These are phyloP conservation scores for Geranium rotundifolium DNA, from an alignment of 345 rosid species.

Conservation along the genomic window DNA sequence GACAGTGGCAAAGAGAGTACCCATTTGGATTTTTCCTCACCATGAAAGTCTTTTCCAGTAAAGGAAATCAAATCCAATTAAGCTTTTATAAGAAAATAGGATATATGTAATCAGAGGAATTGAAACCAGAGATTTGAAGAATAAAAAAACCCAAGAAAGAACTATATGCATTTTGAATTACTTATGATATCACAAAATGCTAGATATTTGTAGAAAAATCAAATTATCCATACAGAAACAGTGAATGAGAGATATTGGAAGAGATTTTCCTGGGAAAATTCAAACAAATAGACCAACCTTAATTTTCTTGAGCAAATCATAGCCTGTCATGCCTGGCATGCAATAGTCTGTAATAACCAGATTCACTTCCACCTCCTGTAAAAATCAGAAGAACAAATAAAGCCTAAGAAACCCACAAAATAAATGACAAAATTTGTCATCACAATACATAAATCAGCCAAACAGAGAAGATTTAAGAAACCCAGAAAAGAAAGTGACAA, in stretches of 20 bases:
- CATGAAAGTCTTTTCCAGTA: conserved; percentile 10
- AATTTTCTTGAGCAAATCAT: conserved; percentile 65
- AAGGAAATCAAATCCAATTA: conserved; percentile 6
- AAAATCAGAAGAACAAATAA: too few relatives aligned
- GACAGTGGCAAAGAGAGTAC: conserved; percentile 9
- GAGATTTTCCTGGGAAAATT: conserved; percentile 2
- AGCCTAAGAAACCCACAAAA: too few relatives aligned
- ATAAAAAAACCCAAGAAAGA: too few relatives aligned
- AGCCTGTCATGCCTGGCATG: conserved; percentile 88
- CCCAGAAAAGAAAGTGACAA: too few relatives aligned
- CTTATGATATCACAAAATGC: too few relatives aligned
- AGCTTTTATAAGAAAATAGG: conserved; percentile 5
- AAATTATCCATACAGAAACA: too few relatives aligned
- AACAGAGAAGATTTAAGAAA: too few relatives aligned
- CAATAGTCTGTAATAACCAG: conserved; percentile 66
- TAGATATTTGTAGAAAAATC: too few relatives aligned
- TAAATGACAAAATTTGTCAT: too few relatives aligned
- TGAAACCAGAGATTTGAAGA: not conserved
- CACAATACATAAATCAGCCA: too few relatives aligned
- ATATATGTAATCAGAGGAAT: not conserved
- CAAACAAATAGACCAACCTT: conserved; percentile 28
- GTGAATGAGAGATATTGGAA: conserved; percentile 14
- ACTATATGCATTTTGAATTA: too few relatives aligned
- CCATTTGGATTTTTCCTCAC: not conserved
- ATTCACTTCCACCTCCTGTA: conserved; percentile 46